These are phyloP conservation scores for Orbilia brochopaga DNA, from an alignment of 2,329 filamentous ascomycete species.

Conservation along the genomic window DNA sequence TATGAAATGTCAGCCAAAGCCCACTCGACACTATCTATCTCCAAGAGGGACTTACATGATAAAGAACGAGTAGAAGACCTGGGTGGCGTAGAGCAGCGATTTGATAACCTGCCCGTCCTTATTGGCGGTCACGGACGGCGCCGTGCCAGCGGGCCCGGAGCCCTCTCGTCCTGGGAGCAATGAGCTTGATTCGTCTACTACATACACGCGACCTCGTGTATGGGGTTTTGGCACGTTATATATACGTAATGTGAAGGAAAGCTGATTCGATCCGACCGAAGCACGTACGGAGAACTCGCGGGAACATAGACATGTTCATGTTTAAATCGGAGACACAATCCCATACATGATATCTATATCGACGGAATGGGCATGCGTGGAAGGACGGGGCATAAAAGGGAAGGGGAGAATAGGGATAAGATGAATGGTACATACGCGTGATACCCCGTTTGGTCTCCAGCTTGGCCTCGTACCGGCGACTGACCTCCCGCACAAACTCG, in stretches of 20 bases:
- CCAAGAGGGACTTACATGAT: slow-evolving; percentile 78
- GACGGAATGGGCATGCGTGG: too few relatives aligned
- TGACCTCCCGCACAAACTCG: slow-evolving; percentile 80
- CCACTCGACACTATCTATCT: background rate
- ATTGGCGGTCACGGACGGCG: slow-evolving; percentile 57
- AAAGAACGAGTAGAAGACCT: slow-evolving; percentile 99
- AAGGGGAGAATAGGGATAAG: slow-evolving; percentile 8
- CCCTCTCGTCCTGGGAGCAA: slow-evolving; percentile 60
- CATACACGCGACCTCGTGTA: slow-evolving; percentile 18
- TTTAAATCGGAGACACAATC: too few relatives aligned
- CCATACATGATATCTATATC: too few relatives aligned
- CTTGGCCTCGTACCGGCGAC: slow-evolving; percentile 75
- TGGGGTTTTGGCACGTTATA: too few relatives aligned
- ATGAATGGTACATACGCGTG: slow-evolving; percentile 21
- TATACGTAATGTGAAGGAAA: too few relatives aligned
- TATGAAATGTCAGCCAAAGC: slow-evolving; percentile 59
- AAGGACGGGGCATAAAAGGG: slow-evolving; percentile 6
- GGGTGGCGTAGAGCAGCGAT: slow-evolving; percentile 81
- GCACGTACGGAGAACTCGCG: too few relatives aligned
- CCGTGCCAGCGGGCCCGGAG: slow-evolving; percentile 2
- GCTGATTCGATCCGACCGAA: too few relatives aligned
- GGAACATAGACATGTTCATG: too few relatives aligned
- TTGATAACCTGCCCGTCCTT: slow-evolving; percentile 78
- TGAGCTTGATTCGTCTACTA: slow-evolving; percentile 63
- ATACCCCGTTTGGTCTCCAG: slow-evolving; percentile 62